Evolutionary conservation across 2,329 filamentous ascomycete genomes (phyloP), one percentile per base, ranked within the genome.

Genomic region (Sordariomycetes sp.): DNA sequence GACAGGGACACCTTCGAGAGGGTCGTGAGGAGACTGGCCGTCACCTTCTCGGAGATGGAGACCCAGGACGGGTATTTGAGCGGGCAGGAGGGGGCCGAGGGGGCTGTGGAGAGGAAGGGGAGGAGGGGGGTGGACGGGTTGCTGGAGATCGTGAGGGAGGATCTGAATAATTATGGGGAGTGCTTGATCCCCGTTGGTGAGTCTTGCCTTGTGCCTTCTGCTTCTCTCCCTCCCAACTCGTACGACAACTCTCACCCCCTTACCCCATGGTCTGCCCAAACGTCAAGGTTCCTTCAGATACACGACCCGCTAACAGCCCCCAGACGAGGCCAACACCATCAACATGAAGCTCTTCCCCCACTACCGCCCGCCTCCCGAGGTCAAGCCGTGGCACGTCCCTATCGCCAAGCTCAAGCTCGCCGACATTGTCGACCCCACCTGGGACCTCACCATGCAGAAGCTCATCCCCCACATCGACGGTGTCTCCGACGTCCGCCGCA

Each of bases 161-260:
- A 99, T 69, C 69, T 99, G 64, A 97, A 97, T 68, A 95, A 95
- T 66, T 99, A 97, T 68, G 92, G 90, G 68, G 94, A 99, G 75
- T 96, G 92, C 78, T 96, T 96, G 92, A 96, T 97, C 66, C 92
- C 92, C 0, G 93, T 97, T 62, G 89, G 89, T 92, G 74, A 62
- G 82, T 54, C 12, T 16, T 32, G 22, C 24, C 37, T 16, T 50
- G 12, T 14, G n/a, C 22, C 28, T 22, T 37, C 12, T n/a, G 3
- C 3, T 20, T 24, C 46, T 6, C 46, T 22, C 10, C 12, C n/a
- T 2, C 46, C n/a, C 11, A n/a, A 11, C 34, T 40, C 53, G 40
- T 55, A 3, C 53, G 11, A 3, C 43, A 16, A 6, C n/a, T n/a
- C 43, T 35, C 51, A 14, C 43, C 43, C n/a, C 43, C 43, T 5